Evolutionary conservation across 352 stramenopile species (phyloP).

Genomic region (Aphanomyces invadans): DNA sequence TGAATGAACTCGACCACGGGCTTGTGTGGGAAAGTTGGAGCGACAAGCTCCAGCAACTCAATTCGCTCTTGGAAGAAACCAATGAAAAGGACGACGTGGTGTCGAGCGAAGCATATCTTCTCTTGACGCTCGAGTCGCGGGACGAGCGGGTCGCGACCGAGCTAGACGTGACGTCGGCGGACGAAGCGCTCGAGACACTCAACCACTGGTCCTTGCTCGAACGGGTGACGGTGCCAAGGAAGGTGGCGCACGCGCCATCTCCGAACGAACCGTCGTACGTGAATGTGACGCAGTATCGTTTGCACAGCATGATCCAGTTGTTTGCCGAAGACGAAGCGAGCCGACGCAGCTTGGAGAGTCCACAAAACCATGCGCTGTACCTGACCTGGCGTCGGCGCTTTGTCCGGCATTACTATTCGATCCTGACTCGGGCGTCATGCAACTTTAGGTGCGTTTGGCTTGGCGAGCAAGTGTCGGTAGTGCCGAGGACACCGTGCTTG

Average conservation of each 20-base stretch:
- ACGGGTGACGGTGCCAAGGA: slow-evolving; percentile 39
- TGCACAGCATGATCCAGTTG: slow-evolving; percentile 78
- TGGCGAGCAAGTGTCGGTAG: no score
- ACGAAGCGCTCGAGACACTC: slow-evolving; percentile 46
- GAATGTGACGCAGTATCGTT: slow-evolving; percentile 54
- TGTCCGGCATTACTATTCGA: slow-evolving; percentile 80
- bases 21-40: slow-evolving; percentile 40
- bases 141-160: slow-evolving; percentile 55
- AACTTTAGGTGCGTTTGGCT: slow-evolving; percentile 51
- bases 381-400: slow-evolving; percentile 75
- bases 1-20: neutral
- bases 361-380: slow-evolving; percentile 37
- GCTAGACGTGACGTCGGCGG: slow-evolving; percentile 40
- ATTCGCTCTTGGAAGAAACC: slow-evolving; percentile 50
- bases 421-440: slow-evolving; percentile 65
- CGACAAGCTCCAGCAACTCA: slow-evolving; percentile 56
- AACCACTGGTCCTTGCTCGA: slow-evolving; percentile 79
- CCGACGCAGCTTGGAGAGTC: neutral
- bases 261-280: neutral
- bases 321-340: slow-evolving; percentile 75
- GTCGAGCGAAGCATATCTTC: slow-evolving; percentile 66
- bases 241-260: neutral
- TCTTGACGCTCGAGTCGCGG: slow-evolving; percentile 60
- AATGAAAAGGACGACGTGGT: slow-evolving; percentile 76
- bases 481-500: no score